Percentiles rank a stretch among this genome's conserved stretches.
These are phyloP conservation scores for Cladophialophora yegresii DNA, from an alignment of 2,329 filamentous ascomycete species.

Conservation along the genomic window DNA sequence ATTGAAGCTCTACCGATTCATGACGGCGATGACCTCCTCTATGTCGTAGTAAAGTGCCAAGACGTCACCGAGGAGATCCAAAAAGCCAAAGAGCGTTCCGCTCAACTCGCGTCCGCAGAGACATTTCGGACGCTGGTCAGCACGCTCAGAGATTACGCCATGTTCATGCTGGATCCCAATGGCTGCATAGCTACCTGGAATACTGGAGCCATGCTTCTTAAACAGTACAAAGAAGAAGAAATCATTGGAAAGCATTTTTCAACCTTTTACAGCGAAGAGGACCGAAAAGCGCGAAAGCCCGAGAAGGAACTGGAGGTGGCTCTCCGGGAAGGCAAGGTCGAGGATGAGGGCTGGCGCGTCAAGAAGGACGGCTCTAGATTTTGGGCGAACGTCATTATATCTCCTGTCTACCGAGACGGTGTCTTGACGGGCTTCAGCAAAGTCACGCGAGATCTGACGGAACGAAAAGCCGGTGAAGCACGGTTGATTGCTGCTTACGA, in stretches of 20 bases:
- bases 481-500: constrained; percentile 60
- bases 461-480: constrained; percentile 52
- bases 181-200: constrained; percentile 63
- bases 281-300: constrained; percentile 54
- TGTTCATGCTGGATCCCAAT: constrained; percentile 61
- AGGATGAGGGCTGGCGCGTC: constrained; percentile 63
- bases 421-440: constrained; percentile 61
- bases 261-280: constrained; percentile 57
- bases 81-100: constrained; percentile 40
- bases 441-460: constrained; percentile 56
- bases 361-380: constrained; percentile 61
- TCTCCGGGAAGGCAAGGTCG: constrained; percentile 57
- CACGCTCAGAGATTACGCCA: constrained; percentile 63
- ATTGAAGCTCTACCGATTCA: constrained; percentile 50
- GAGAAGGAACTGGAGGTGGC: constrained; percentile 55
- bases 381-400: constrained; percentile 64
- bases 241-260: constrained; percentile 63
- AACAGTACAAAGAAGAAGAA: constrained; percentile 58
- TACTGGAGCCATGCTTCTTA: constrained; percentile 57
- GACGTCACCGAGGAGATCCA: constrained; percentile 42
- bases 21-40: constrained; percentile 44
- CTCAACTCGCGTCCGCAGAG: constrained; percentile 54
- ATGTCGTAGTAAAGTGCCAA: constrained; percentile 48
- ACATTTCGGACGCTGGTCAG: constrained; percentile 64
- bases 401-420: constrained; percentile 56